Conservation (phyloP, 805 yeast genomes). For the Huiozyma sinensis region DNA sequence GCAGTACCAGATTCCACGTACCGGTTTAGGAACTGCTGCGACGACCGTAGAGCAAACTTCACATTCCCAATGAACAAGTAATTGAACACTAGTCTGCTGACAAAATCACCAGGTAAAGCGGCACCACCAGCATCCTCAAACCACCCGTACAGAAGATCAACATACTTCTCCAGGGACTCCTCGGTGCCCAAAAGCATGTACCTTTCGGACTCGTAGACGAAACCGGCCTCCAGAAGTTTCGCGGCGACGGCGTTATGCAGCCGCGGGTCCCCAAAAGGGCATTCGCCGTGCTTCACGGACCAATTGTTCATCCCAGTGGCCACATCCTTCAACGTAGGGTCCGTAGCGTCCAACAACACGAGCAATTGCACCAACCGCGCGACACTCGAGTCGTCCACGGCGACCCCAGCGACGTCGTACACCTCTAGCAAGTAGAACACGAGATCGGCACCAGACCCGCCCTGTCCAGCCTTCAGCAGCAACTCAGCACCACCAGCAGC, state of each 20-base stretch:
- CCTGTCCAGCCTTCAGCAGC: slow-evolving; percentile 58
- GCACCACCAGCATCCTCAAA: slow-evolving; percentile 24
- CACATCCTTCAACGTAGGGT: slow-evolving; percentile 56
- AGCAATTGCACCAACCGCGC: slow-evolving; percentile 39
- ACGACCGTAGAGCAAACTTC: slow-evolving; percentile 41
- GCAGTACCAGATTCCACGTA: slow-evolving; percentile 19
- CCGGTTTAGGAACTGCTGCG: slow-evolving; percentile 28
- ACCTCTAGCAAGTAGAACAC: slow-evolving; percentile 62
- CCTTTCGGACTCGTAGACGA: slow-evolving; percentile 58
- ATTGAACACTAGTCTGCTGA: slow-evolving; percentile 59
- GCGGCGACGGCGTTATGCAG: slow-evolving; percentile 66
- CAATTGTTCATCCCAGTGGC: slow-evolving; percentile 58
- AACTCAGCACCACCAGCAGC: slow-evolving; percentile 62
- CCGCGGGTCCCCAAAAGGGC: slow-evolving; percentile 55
- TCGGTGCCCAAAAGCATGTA: slow-evolving; percentile 59
- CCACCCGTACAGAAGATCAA: slow-evolving; percentile 38
- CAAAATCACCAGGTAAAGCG: slow-evolving; percentile 25
- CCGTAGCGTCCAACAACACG: slow-evolving; percentile 35
- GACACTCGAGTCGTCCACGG: slow-evolving; percentile 35
- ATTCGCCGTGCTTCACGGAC: slow-evolving; percentile 40
- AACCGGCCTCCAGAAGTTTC: slow-evolving; percentile 40
- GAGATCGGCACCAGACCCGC: slow-evolving; percentile 74
- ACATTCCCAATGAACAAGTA: slow-evolving; percentile 60
- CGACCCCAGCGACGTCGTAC: slow-evolving; percentile 40
- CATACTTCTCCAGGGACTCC: slow-evolving; percentile 41